A percentile compares a stretch with the other conserved stretches of the same genome.
These are phyloP conservation scores for Teratosphaeria nubilosa DNA, from an alignment of 2,329 filamentous ascomycete genomes.

Conservation along the genomic window DNA sequence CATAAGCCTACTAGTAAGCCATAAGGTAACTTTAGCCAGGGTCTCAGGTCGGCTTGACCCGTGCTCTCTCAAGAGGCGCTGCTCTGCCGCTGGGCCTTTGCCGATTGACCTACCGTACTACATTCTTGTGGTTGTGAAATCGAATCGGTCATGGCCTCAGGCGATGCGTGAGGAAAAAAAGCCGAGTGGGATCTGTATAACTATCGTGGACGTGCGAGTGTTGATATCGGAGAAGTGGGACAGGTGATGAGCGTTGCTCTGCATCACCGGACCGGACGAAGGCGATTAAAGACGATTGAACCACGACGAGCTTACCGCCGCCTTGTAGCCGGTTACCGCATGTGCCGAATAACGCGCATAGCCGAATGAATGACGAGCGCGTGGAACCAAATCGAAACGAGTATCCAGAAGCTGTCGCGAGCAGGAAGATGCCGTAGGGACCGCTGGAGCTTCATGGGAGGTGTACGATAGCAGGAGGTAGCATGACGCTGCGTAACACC, in stretches of 20 bases:
- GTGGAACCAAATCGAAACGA: background rate
- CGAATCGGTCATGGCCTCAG: background rate
- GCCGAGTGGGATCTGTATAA: background rate
- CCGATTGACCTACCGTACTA: background rate
- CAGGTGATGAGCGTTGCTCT: background rate
- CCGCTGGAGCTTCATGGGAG: background rate
- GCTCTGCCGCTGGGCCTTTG: background rate
- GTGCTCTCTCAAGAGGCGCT: background rate
- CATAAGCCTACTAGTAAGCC: too few relatives aligned
- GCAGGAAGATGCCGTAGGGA: background rate
- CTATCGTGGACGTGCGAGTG: background rate
- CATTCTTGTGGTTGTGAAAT: background rate
- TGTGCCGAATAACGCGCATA: background rate
- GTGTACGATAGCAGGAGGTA: conserved; percentile 6
- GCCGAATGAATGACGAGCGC: background rate
- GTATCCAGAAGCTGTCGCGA: background rate
- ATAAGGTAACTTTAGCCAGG: background rate
- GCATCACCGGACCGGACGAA: background rate
- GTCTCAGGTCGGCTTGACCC: background rate
- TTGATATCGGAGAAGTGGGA: background rate
- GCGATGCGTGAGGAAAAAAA: background rate
- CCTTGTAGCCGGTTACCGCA: background rate
- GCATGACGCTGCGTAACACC: conserved; percentile 14
- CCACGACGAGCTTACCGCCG: background rate
- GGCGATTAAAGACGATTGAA: background rate